Percentiles rank a stretch among this genome's conserved stretches.
Conservation (phyloP, 2,329 filamentous ascomycete genomes). For the Ophiostoma ulmi region DNA sequence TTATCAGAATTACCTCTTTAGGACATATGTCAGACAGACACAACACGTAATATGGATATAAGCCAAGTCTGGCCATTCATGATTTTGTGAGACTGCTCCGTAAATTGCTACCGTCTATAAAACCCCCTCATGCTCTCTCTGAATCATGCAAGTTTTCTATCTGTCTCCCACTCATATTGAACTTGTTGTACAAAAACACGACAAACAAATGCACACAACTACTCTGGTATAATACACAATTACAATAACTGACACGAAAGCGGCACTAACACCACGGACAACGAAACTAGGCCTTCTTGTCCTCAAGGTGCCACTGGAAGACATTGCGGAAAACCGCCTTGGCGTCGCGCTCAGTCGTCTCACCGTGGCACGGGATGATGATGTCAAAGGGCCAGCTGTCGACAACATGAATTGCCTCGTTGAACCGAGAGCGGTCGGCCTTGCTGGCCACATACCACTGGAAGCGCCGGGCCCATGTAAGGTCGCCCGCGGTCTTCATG, state of each 20-base stretch:
- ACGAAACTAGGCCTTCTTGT: background rate
- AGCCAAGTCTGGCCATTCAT: background rate
- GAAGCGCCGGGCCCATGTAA: conserved; percentile 73
- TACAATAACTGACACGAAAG: background rate
- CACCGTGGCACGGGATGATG: conserved; percentile 88
- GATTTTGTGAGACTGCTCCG: background rate
- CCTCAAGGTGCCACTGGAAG: conserved; percentile 71
- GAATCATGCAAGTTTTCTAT: background rate
- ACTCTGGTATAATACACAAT: background rate
- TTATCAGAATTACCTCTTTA: background rate
- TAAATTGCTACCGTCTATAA: background rate
- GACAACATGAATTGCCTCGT: conserved; percentile 63
- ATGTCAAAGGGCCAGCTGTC: conserved; percentile 77
- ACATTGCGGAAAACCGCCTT: conserved; percentile 74
- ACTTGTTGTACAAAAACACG: background rate
- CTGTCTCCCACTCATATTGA: background rate
- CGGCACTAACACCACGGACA: background rate
- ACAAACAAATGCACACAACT: background rate
- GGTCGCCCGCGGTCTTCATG: conserved; percentile 57
- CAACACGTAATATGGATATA: background rate
- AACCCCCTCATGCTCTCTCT: background rate
- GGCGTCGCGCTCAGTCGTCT: conserved; percentile 68
- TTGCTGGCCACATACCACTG: conserved; percentile 67
- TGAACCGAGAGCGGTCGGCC: conserved; percentile 62
- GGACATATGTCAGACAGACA: background rate